Conservation (phyloP, 305 asterid species). For the Rubia tinctorum region DNA sequence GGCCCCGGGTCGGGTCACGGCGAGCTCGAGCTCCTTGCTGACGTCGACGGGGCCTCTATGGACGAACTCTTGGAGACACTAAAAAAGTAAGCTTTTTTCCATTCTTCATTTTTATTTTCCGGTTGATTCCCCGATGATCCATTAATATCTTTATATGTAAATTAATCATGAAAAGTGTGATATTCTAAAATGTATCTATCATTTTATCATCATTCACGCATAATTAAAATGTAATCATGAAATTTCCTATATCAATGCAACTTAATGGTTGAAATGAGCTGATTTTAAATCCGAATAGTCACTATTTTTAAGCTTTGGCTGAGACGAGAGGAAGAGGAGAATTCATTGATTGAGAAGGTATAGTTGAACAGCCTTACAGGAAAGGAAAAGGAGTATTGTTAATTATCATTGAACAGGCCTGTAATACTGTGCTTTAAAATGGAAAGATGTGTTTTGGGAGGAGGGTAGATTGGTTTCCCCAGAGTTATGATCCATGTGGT, state of each 20-base stretch:
- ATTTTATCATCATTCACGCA: background rate
- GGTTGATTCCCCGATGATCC: no score
- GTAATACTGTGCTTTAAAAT: no score
- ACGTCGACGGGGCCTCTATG: slow-evolving; percentile 56
- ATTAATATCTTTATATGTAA: no score
- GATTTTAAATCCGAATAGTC: background rate
- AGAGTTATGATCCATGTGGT: no score
- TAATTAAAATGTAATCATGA: background rate
- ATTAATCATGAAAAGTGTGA: no score
- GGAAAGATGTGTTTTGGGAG: background rate
- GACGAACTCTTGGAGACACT: slow-evolving; percentile 69
- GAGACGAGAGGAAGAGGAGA: no score
- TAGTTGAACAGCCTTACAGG: background rate
- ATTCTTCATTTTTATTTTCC: no score
- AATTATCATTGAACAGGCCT: no score
- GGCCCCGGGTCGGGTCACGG: slow-evolving; percentile 59
- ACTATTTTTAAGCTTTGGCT: no score
- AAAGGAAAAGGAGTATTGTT: background rate
- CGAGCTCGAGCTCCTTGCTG: slow-evolving; percentile 73
- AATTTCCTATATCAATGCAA: background rate
- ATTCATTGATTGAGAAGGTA: no score
- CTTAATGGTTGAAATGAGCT: background rate
- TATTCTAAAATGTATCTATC: background rate
- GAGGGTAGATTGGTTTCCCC: no score
- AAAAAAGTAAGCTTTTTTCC: slow-evolving; percentile 46